phyloP scores from a whole-genome alignment of 257 asterid genomes.

The Capsicum baccatum region DNA sequence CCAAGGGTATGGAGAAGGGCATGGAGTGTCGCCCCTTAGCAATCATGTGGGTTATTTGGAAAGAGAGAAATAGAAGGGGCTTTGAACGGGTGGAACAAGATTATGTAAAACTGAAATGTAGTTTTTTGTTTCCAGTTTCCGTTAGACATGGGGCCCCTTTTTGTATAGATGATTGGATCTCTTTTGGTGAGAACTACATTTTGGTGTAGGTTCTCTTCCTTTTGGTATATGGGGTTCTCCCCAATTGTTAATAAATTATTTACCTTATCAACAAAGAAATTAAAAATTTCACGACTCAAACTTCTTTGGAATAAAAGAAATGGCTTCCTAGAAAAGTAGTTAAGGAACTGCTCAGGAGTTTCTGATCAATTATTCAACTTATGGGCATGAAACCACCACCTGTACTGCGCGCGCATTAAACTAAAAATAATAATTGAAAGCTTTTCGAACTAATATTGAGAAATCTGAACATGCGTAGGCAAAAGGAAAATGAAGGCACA shows the following conservation, averaged over 20 bases:
- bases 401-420: not conserved
- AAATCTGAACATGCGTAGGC: not conserved
- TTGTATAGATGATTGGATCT: conserved; percentile 10
- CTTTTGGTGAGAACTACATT: not conserved
- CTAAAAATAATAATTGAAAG: not conserved
- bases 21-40: not conserved
- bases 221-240: not conserved
- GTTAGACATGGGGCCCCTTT: not conserved
- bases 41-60: conserved; percentile 17
- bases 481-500: conserved; percentile 16
- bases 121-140: not conserved
- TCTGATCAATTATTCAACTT: not conserved
- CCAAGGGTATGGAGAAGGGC: not conserved
- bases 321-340: not conserved
- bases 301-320: not conserved
- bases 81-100: not conserved
- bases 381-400: not conserved
- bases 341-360: not conserved
- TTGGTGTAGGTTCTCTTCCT: not conserved
- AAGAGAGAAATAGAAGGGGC: not conserved
- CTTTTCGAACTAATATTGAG: conserved; percentile 1
- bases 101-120: not conserved
- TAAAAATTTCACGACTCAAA: not conserved
- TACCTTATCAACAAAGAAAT: not conserved
- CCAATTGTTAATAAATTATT: not conserved